Conservation (phyloP, 1,139 yeast species). For the Hemisphaericaspora xylanilytica region DNA sequence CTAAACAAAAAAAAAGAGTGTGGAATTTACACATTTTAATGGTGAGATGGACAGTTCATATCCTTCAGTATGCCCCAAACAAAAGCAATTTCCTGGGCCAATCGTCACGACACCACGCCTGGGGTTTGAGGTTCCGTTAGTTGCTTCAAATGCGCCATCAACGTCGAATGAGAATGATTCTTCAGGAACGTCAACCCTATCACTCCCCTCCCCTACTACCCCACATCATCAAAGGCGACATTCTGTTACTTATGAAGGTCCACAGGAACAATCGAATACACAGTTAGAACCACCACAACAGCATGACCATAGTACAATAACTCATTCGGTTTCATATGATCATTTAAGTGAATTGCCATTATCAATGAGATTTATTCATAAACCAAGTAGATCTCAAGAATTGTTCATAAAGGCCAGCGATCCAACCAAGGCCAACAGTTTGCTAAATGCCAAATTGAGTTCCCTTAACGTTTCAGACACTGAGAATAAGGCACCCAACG, state of each 20-base stretch:
- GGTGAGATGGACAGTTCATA: conserved; percentile 3
- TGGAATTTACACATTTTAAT: neutral
- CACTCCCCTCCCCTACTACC: conserved; percentile 1
- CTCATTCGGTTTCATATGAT: conserved; percentile 8
- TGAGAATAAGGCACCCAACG: neutral
- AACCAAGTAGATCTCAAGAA: conserved; percentile 37
- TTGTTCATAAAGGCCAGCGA: conserved; percentile 34
- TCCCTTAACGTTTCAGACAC: conserved; percentile 3
- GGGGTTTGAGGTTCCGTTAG: neutral
- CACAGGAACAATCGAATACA: neutral
- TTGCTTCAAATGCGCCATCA: too few species aligned
- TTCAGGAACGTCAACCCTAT: neutral
- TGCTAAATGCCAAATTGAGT: conserved; percentile 19
- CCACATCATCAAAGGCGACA: conserved; percentile 12
- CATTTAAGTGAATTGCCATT: conserved; percentile 23
- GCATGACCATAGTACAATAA: conserved; percentile 1
- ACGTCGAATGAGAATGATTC: too few species aligned
- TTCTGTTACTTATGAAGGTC: conserved; percentile 11
- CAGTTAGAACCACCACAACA: too few species aligned
- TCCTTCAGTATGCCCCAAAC: conserved; percentile 2
- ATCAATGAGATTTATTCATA: conserved; percentile 41
- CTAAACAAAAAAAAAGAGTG: neutral
- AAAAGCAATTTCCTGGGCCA: conserved; percentile 1
- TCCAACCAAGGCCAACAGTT: conserved; percentile 34
- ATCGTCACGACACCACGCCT: neutral